Evolutionary conservation across 2,329 filamentous ascomycete genomes (phyloP), one percentile per base, ranked within the genome.

Genomic region (Mycosphaerella arachidis): DNA sequence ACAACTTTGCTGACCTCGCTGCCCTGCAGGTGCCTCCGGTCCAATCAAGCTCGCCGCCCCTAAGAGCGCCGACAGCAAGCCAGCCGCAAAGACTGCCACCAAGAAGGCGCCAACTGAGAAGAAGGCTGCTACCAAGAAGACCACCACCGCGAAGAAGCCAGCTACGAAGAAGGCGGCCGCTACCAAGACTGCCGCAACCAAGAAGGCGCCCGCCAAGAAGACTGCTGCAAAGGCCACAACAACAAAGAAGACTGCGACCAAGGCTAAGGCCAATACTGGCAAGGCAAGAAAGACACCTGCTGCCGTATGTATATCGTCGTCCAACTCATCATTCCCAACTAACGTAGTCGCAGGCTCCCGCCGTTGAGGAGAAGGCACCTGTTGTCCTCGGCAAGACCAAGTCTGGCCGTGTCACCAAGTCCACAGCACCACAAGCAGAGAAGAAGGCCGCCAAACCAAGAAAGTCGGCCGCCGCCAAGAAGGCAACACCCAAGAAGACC

Each of bases 371-470:
- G 67, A 86, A 88, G 77, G 81, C 86, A 64, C 71, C 78, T 24
- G 86, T 86, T 71, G 82, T 88, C 53, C 78, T 92, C 55, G 84
- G 83, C 74, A 92, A 90, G 85, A 92, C 91, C 75, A 94, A 94
- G 85, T 87, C 90, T 56, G 91, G 91, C 53, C 88, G 91, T 68
- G 88, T 95, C 70, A 85, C 88, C 70, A 95, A 94, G 85, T 80
- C 82, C 27, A 78, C 81, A 40, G 77, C 80, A 59, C 80, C 81
- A 53, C 74, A 78, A 35, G 71, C 75, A 12, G 40, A 70, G 64
- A 69, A 70, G 62, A 80, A 80, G 73, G 71, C 75, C 4, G 70
- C 79, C 12, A 83, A 82, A 75, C 64, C 74, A 27, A 78, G 77
- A 67, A 72, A 72, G 65, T 65, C 68, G 27, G 58, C 75, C 16